Base-by-base conservation (phyloP, 2,329 filamentous ascomycete species). In the Penicillium glabrum region DNA sequence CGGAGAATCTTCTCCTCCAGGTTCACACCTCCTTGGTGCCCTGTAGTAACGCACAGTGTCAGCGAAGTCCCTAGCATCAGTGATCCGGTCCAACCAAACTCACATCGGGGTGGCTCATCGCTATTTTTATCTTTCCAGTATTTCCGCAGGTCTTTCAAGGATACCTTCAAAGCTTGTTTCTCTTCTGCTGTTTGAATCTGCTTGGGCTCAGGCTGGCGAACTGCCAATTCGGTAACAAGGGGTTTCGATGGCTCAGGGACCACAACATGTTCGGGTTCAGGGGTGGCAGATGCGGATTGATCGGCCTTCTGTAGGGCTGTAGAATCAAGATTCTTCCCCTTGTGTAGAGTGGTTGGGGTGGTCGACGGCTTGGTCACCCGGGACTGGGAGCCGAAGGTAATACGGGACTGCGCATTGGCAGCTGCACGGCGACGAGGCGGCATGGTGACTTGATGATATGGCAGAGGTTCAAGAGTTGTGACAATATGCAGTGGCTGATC, bases 1-100 rank as follows among this genome's bases (percentile, higher is more conserved):
- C 93, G 82, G 67, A 98, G 75, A 26, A 98, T 86, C 80, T 93
- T 96, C 81, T 98, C 93, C 54, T 89, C 82, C 46, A 89, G 64
- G 11, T 80, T 83, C 64, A 98, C 71, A 2, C 82, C 87, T 66
- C 88, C 75, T 75, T 96, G 91, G 69, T 98, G 95, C 35, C 96
- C 86, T 79, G 58, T 37, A 14, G 24, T 13, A 27, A 13, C 9
- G 21, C 26, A 13, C 8, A 44, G 49, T 27, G 47, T 54, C 53
- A 29, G 48, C 31, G 35, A 35, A 16, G 6, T 51, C 37, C 23
- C 35, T 21, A 4, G 46, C 29, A 39, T 24, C 2, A 4, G 24
- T 16, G n/a, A 5, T 11, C 16, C 24, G 7, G 11, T 41, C 11
- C n/a, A n/a, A 16, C 29, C 37, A 26, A 41, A 71, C 68, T 57